Evolutionary conservation across 371 early-diverging fungal species (phyloP).

Genomic region (Rhizopus delemar): DNA sequence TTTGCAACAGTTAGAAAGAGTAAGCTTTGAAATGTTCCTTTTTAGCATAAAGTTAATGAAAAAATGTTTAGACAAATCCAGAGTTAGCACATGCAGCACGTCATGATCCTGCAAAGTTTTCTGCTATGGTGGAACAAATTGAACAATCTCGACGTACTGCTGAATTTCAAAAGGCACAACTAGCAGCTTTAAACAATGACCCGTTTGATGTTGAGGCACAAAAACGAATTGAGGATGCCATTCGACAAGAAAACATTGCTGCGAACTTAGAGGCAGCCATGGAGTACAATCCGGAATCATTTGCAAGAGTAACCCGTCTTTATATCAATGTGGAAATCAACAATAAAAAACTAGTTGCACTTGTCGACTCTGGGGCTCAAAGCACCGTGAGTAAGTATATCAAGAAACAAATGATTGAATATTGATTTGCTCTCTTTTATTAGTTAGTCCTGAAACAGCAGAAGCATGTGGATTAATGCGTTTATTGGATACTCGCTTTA

Average conservation of each 20-base stretch:
- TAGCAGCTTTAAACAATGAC: slow-evolving; percentile 70
- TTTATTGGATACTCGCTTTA: slow-evolving; percentile 86
- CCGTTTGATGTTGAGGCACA: slow-evolving; percentile 92
- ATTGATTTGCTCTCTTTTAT: neutral
- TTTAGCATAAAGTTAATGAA: neutral
- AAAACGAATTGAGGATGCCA: slow-evolving; percentile 87
- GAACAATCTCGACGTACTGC: slow-evolving; percentile 61
- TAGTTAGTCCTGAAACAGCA: slow-evolving; percentile 83
- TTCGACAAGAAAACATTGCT: slow-evolving; percentile 83
- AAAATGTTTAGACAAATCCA: slow-evolving; percentile 60
- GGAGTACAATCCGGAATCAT: slow-evolving; percentile 95
- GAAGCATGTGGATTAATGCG: slow-evolving; percentile 87
- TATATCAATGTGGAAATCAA: slow-evolving; percentile 91
- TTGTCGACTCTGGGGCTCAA: slow-evolving; percentile 98
- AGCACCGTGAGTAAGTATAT: slow-evolving; percentile 85
- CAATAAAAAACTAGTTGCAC: slow-evolving; percentile 83
- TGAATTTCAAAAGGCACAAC: slow-evolving; percentile 56
- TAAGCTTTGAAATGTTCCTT: slow-evolving; percentile 26
- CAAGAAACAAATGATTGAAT: neutral
- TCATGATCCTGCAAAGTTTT: slow-evolving; percentile 67
- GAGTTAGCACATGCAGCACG: slow-evolving; percentile 70
- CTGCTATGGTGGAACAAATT: slow-evolving; percentile 66
- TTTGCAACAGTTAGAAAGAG: slow-evolving; percentile 64
- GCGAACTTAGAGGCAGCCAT: slow-evolving; percentile 88
- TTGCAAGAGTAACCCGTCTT: slow-evolving; percentile 87